Percentiles rank a stretch among this genome's conserved stretches.
Conservation (phyloP, 805 yeast genomes). For the Metschnikowia kofuensis region DNA sequence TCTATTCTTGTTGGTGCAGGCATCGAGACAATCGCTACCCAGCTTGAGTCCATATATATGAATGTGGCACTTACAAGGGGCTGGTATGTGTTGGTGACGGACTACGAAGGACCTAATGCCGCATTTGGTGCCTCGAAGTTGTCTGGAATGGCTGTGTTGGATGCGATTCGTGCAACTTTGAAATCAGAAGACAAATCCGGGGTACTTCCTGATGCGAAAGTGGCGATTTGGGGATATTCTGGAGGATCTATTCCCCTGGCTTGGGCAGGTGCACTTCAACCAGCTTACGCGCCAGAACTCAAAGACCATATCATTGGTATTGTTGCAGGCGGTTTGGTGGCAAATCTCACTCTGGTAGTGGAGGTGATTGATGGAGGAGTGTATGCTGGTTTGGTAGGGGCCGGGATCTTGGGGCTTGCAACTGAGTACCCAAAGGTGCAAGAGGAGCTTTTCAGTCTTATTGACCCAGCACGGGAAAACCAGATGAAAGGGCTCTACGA, state of each 20-base stretch:
- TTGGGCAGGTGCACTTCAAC: slow-evolving; percentile 38
- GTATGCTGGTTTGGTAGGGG: slow-evolving; percentile 29
- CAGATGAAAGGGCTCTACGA: neutral
- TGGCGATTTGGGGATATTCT: slow-evolving; percentile 34
- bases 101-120: slow-evolving; percentile 33
- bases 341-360: slow-evolving; percentile 29
- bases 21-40: slow-evolving; percentile 11
- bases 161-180: slow-evolving; percentile 29
- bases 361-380: slow-evolving; percentile 23
- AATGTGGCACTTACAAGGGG: slow-evolving; percentile 23
- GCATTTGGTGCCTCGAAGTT: slow-evolving; percentile 31
- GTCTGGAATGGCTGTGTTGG: slow-evolving; percentile 30
- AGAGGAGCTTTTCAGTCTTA: neutral
- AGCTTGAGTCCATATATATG: slow-evolving; percentile 16
- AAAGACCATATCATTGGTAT: slow-evolving; percentile 25
- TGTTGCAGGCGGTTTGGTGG: slow-evolving; percentile 36
- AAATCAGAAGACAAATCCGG: slow-evolving; percentile 18
- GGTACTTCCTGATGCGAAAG: slow-evolving; percentile 18
- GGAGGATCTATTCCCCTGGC: slow-evolving; percentile 40
- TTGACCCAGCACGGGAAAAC: neutral
- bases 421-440: slow-evolving; percentile 23
- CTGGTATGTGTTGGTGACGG: slow-evolving; percentile 32
- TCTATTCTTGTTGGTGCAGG: slow-evolving; percentile 15
- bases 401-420: slow-evolving; percentile 28
- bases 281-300: slow-evolving; percentile 34